Percentiles rank a stretch among this genome's conserved stretches.
These are phyloP conservation scores for Beta lomatogona DNA, from an alignment of 179 eudicot species.

Conservation along the genomic window DNA sequence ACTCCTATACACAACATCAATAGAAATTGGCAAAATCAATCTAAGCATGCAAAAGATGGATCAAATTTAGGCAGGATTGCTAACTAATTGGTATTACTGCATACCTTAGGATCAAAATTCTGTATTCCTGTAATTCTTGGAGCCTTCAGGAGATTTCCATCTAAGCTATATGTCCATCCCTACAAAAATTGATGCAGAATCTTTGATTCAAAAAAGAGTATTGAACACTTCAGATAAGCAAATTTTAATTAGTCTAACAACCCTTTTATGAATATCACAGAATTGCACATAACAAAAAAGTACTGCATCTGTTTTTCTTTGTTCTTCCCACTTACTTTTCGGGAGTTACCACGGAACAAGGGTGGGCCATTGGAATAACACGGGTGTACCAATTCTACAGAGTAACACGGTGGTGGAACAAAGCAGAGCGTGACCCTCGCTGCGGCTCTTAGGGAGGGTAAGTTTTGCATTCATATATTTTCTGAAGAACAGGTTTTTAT, in stretches of 20 bases:
- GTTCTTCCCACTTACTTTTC: no score
- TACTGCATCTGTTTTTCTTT: no score
- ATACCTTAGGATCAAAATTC: conserved; percentile 73
- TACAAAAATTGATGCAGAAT: conserved; percentile 17
- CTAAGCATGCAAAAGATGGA: not conserved
- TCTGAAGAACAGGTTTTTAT: no score
- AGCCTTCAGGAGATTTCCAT: conserved; percentile 82
- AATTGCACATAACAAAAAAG: not conserved
- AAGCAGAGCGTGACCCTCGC: no score
- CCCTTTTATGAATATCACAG: not conserved
- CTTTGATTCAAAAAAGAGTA: not conserved
- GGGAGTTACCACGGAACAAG: no score
- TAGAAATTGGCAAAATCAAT: conserved; percentile 16
- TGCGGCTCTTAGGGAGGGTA: no score
- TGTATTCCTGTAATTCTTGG: conserved; percentile 63
- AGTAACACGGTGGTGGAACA: no score
- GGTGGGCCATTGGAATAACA: no score
- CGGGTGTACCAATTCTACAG: no score
- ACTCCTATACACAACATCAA: conserved; percentile 51
- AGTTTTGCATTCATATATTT: no score
- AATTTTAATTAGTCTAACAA: not conserved
- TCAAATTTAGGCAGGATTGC: not conserved
- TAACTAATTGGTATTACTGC: conserved; percentile 13
- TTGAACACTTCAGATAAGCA: not conserved
- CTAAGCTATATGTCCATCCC: conserved; percentile 96